Conservation (phyloP, 257 asterid genomes). For the Knoxia roxburghii region DNA sequence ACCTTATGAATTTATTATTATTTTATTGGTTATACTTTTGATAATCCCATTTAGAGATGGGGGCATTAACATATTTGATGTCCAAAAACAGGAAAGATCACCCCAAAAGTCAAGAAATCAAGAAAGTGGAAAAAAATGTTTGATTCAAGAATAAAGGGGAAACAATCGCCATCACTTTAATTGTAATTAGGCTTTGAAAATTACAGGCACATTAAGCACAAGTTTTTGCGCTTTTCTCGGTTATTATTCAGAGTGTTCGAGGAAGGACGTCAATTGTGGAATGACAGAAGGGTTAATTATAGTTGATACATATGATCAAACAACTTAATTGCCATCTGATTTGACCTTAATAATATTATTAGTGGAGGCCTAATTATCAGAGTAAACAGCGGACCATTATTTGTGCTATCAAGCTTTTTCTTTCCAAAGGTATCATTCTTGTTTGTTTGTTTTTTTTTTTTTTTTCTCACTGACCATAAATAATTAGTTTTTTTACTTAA, state of each 20-base stretch:
- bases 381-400: constrained; percentile 10
- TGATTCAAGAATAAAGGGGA: neutral
- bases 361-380: neutral
- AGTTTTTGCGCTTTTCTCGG: constrained; percentile 9
- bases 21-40: no score
- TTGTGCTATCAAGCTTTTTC: constrained; percentile 9
- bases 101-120: neutral
- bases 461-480: no score
- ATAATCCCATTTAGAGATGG: neutral
- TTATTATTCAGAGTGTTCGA: neutral
- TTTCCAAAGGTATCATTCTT: neutral
- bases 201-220: neutral
- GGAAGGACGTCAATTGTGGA: constrained; percentile 5
- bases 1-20: no score
- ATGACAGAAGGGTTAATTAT: no score
- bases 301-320: no score
- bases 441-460: neutral
- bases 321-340: neutral
- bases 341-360: constrained; percentile 13
- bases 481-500: no score
- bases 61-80: neutral
- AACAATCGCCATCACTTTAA: neutral
- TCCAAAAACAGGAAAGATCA: no score
- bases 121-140: neutral
- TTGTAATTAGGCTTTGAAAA: constrained; percentile 1